Conservation (phyloP, 2,329 filamentous ascomycete genomes). For the Clarireedia paspali region DNA sequence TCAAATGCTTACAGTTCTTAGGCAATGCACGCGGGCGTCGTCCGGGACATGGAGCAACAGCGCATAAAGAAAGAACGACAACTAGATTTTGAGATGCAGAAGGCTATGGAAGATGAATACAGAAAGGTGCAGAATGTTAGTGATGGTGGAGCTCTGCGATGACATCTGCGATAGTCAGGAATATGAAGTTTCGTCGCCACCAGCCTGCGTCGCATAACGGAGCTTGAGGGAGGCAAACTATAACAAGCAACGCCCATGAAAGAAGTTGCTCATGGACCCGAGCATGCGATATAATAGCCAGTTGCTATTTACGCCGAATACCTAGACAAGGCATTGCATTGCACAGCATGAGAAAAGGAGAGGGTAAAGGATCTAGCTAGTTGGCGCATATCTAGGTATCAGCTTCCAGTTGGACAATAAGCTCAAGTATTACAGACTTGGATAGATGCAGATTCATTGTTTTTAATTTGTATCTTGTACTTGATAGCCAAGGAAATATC, state of each 20-base stretch:
- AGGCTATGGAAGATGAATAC: constrained; percentile 78
- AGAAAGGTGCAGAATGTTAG: constrained; percentile 77
- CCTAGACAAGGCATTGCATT: no score
- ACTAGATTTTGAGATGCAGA: constrained; percentile 91
- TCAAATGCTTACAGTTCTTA: constrained; percentile 29
- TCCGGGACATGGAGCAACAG: constrained; percentile 93
- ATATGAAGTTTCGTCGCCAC: background rate
- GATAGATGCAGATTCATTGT: background rate
- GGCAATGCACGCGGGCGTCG: constrained; percentile 94
- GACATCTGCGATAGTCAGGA: background rate
- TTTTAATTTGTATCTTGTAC: constrained; percentile 1
- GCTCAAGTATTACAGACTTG: no score
- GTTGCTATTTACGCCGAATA: no score
- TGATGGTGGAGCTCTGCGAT: constrained; percentile 29
- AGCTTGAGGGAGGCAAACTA: background rate
- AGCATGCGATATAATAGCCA: no score
- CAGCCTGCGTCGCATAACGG: background rate
- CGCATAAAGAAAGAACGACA: constrained; percentile 83
- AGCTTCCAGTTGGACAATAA: no score
- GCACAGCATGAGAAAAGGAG: no score
- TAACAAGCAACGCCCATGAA: no score
- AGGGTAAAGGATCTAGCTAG: no score
- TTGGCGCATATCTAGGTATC: no score
- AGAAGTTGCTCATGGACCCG: no score
- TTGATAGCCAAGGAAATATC: constrained; percentile 1